Evolutionary conservation across 179 eudicot genomes (phyloP).

Genomic region (Camellia oleifera): DNA sequence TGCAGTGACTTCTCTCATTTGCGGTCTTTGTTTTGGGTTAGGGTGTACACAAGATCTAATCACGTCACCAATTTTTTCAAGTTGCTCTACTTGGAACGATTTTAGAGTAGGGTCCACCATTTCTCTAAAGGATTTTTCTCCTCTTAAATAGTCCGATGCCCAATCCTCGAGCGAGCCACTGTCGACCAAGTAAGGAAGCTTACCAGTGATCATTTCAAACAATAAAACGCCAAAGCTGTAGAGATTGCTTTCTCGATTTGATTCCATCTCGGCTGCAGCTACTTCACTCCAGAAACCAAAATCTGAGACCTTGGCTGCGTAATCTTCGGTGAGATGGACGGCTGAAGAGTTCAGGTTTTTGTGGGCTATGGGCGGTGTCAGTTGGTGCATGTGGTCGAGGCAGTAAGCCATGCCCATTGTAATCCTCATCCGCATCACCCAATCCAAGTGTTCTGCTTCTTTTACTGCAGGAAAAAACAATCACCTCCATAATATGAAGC

Average conservation of each 20-base stretch:
- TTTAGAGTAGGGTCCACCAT: conserved; percentile 52
- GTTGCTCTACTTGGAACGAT: conserved; percentile 34
- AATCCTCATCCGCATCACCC: conserved; percentile 53
- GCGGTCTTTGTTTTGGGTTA: conserved; percentile 47
- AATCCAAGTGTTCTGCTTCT: conserved; percentile 44
- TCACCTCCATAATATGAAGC: neutral
- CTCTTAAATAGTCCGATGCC: conserved; percentile 45
- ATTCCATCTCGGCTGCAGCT: conserved; percentile 14
- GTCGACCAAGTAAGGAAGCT: conserved; percentile 46
- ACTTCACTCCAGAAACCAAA: conserved; percentile 13
- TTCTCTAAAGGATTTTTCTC: conserved; percentile 40
- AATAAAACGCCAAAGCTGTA: conserved; percentile 57
- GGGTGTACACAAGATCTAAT: conserved; percentile 43
- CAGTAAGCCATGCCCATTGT: conserved; percentile 56
- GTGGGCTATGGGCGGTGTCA: conserved; percentile 33
- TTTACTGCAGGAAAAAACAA: conserved; percentile 13
- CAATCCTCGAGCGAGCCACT: conserved; percentile 46
- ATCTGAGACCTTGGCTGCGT: conserved; percentile 25
- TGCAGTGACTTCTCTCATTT: conserved; percentile 42
- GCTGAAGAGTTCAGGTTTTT: conserved; percentile 13
- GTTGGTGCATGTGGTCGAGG: conserved; percentile 57
- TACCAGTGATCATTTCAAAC: conserved; percentile 61
- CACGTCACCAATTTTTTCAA: conserved; percentile 40
- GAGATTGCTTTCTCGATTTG: conserved; percentile 45
- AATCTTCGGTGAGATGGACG: conserved; percentile 21